These are phyloP conservation scores for Zopfochytrium polystomum DNA, from an alignment of 371 early-diverging fungal species.

Conservation along the genomic window DNA sequence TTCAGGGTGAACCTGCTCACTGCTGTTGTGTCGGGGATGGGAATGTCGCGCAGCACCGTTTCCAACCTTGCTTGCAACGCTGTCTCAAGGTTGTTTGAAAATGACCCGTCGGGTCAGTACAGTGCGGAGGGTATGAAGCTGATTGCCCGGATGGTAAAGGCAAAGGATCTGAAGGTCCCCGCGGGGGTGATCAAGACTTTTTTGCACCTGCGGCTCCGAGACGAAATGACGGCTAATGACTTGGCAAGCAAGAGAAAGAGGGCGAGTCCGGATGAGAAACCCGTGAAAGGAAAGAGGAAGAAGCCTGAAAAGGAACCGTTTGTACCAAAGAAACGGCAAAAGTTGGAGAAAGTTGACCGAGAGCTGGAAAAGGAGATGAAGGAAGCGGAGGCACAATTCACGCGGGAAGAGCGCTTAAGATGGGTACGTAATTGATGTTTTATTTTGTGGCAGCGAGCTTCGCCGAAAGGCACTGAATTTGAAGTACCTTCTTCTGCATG, in stretches of 20 bases:
- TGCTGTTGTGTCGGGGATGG: constrained; percentile 54
- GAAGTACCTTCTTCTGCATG: neutral
- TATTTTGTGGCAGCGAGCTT: too few species aligned
- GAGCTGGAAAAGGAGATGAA: constrained; percentile 75
- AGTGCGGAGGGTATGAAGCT: constrained; percentile 81
- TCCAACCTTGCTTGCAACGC: constrained; percentile 73
- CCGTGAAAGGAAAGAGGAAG: constrained; percentile 46
- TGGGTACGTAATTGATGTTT: constrained; percentile 46
- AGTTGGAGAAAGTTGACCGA: constrained; percentile 67
- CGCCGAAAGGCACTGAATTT: too few species aligned
- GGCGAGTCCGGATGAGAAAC: constrained; percentile 13
- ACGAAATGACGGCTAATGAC: constrained; percentile 57
- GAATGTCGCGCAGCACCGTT: constrained; percentile 43
- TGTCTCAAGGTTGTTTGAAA: constrained; percentile 67
- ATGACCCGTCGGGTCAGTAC: constrained; percentile 80
- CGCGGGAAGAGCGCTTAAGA: constrained; percentile 69
- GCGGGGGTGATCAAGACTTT: constrained; percentile 63
- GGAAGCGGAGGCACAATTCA: constrained; percentile 78
- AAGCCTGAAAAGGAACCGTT: constrained; percentile 61
- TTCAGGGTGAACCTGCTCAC: constrained; percentile 84
- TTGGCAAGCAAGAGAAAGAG: constrained; percentile 7
- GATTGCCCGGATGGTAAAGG: constrained; percentile 80
- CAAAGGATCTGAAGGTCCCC: constrained; percentile 67
- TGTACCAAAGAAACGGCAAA: constrained; percentile 70
- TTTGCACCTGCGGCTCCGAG: constrained; percentile 72